Evolutionary conservation across 2,329 filamentous ascomycete genomes (phyloP), one percentile per base, ranked within the genome.

Genomic region (Neopestalotiopsis rosae): DNA sequence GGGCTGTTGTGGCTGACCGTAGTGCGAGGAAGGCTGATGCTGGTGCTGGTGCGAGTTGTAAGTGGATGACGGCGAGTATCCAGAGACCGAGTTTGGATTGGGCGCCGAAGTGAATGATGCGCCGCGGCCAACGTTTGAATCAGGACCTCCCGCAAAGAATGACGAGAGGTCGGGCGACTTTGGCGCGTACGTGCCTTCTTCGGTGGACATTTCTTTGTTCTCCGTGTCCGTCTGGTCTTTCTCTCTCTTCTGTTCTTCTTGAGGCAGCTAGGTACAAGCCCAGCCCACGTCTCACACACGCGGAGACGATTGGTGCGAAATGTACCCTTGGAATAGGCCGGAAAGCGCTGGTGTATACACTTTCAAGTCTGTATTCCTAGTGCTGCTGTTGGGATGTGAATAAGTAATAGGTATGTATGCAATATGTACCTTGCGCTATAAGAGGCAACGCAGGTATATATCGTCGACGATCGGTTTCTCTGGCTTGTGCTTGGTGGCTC

Each of bases 81-180:
- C 42, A 34, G 63, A 28, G 52, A 17, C 30, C 34, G 65, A 45
- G 52, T 56, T 67, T 30, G 32, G 45, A 32, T 66, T 34, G 10
- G 45, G 49, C 14, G 32, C 45, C 12, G 45, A 58, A n/a, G 45
- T 66, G 45, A 56, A 66, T 20, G 64, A 28, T 65, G 61, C 42
- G 28, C 32, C 59, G 45, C 13, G 12, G 56, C 45, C 28, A 42
- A 20, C 32, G 58, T 28, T 52, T 20, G 59, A 12, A 4, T 65
- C 67, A 30, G 45, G 49, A 20, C 67, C 67, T 45, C 67, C 52
- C 24, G 66, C 80, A 74, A 84, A 86, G 78, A 89, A 85, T 69
- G 85, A 87, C 69, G 87, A 88, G 72, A 89, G 83, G 81, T 89
- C 87, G 76, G 87, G 87, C 74, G 87, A 89, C 78, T 85, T 87